Conservation (phyloP, 1,284 basidiomycete genomes). For the Pyrrhoderma lamaoense region DNA sequence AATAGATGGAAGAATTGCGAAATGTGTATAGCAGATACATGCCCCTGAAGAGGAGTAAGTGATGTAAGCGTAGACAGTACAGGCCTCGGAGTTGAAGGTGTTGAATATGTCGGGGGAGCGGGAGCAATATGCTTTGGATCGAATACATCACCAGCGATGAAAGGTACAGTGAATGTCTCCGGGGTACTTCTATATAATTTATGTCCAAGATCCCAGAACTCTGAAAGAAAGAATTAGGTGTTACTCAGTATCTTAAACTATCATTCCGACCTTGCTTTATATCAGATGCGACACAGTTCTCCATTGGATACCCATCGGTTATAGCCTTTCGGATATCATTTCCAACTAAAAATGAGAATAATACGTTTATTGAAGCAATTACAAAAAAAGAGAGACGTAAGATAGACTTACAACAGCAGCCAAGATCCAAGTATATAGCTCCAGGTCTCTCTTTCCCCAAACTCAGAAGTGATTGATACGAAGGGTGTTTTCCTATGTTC, state of each 20-base stretch:
- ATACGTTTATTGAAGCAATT: slow-evolving; percentile 14
- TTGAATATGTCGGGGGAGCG: slow-evolving; percentile 20
- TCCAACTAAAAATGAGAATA: slow-evolving; percentile 19
- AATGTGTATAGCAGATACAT: slow-evolving; percentile 40
- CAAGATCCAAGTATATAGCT: slow-evolving; percentile 26
- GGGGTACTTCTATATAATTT: slow-evolving; percentile 21
- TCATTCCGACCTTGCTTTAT: slow-evolving; percentile 16
- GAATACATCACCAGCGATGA: slow-evolving; percentile 22
- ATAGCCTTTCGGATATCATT: slow-evolving; percentile 22
- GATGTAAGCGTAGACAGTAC: slow-evolving; percentile 28
- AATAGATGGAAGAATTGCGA: slow-evolving; percentile 49
- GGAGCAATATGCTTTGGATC: slow-evolving; percentile 27
- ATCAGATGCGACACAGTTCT: slow-evolving; percentile 21
- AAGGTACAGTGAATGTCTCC: slow-evolving; percentile 20
- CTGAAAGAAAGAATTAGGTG: slow-evolving; percentile 6
- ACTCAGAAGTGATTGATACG: slow-evolving; percentile 22
- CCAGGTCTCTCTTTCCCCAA: slow-evolving; percentile 23
- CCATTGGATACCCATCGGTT: slow-evolving; percentile 21
- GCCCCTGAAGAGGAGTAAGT: slow-evolving; percentile 38
- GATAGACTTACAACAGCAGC: slow-evolving; percentile 23
- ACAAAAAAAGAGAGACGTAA: slow-evolving; percentile 4
- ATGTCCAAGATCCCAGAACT: slow-evolving; percentile 23
- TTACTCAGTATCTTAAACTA: neutral
- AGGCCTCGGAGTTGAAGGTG: slow-evolving; percentile 25
- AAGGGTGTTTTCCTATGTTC: slow-evolving; percentile 18